phyloP scores from a whole-genome alignment of 768 basidiomycete genomes.

The Pleurotus ostreatus region DNA sequence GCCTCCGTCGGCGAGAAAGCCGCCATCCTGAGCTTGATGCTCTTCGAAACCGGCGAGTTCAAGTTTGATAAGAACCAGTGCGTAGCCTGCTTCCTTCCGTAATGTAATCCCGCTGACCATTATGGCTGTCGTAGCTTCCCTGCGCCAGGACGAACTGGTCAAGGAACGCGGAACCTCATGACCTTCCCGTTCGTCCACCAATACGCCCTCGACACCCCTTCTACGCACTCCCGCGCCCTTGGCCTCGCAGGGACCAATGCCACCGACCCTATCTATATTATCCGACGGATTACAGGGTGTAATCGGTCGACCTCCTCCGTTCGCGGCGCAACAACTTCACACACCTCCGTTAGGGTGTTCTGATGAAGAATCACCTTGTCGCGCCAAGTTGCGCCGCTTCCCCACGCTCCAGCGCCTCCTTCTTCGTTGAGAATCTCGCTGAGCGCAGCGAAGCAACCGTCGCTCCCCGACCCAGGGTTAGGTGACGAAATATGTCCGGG shows the following conservation, averaged over 20 bases:
- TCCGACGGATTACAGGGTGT: too few species aligned
- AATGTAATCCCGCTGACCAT: background rate
- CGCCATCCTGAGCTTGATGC: conserved; percentile 9
- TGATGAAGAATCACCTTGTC: too few species aligned
- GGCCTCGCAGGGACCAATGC: background rate
- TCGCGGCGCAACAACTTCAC: too few species aligned
- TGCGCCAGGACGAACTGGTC: conserved; percentile 2
- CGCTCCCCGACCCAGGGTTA: too few species aligned
- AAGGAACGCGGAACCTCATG: conserved; percentile 9
- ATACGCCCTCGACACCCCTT: conserved; percentile 4
- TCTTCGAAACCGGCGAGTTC: conserved; percentile 4
- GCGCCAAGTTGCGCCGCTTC: too few species aligned
- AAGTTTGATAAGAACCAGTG: conserved; percentile 10
- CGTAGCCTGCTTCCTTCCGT: background rate
- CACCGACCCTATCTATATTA: too few species aligned
- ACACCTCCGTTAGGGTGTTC: too few species aligned
- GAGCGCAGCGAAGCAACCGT: too few species aligned
- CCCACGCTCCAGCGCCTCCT: too few species aligned
- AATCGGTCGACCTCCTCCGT: too few species aligned
- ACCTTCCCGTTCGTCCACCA: conserved; percentile 3
- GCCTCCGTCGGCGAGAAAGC: conserved; percentile 4
- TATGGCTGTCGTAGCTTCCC: conserved; percentile 1
- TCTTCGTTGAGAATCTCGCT: too few species aligned
- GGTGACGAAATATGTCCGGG: too few species aligned
- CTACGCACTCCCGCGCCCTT: background rate